phyloP scores from a whole-genome alignment of 2,329 filamentous ascomycete genomes.

The Thielaviopsis euricoi region DNA sequence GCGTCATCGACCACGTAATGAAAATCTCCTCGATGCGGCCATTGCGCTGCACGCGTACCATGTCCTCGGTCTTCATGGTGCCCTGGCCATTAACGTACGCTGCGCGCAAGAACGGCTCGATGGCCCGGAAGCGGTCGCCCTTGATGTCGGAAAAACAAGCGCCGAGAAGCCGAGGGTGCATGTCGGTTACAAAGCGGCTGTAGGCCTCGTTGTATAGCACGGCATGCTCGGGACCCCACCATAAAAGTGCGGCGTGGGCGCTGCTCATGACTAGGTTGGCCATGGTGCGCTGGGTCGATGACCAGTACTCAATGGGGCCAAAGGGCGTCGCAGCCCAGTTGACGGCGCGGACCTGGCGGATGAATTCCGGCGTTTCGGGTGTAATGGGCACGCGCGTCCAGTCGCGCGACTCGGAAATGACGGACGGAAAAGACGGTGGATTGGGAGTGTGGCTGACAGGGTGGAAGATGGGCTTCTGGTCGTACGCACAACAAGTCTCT shows the following conservation, averaged over 20 bases:
- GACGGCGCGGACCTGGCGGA: slow-evolving; percentile 52
- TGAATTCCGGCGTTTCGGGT: slow-evolving; percentile 49
- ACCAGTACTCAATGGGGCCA: slow-evolving; percentile 62
- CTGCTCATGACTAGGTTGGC: slow-evolving; percentile 69
- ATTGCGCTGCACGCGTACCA: slow-evolving; percentile 53
- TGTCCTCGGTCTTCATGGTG: slow-evolving; percentile 72
- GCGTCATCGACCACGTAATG: slow-evolving; percentile 71
- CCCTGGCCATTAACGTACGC: slow-evolving; percentile 57
- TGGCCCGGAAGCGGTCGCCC: slow-evolving; percentile 57
- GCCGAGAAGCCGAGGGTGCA: slow-evolving; percentile 64
- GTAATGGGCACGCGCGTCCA: slow-evolving; percentile 59
- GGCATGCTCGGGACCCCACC: slow-evolving; percentile 57
- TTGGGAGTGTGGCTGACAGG: slow-evolving; percentile 19
- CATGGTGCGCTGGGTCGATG: slow-evolving; percentile 55
- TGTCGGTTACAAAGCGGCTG: slow-evolving; percentile 53
- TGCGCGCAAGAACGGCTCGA: slow-evolving; percentile 50
- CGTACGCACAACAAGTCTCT: too few species aligned
- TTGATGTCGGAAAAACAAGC: slow-evolving; percentile 51
- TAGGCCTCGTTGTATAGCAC: slow-evolving; percentile 62
- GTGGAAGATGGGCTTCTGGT: not conserved
- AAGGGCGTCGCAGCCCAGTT: slow-evolving; percentile 61
- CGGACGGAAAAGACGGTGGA: slow-evolving; percentile 19
- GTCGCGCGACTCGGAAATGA: slow-evolving; percentile 48
- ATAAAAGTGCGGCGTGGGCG: slow-evolving; percentile 59
- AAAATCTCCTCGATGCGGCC: slow-evolving; percentile 63